A percentile compares a stretch with the other conserved stretches of the same genome.
phyloP scores from a whole-genome alignment of 2,329 filamentous ascomycete genomes.

The Lecanicillium sp. region DNA sequence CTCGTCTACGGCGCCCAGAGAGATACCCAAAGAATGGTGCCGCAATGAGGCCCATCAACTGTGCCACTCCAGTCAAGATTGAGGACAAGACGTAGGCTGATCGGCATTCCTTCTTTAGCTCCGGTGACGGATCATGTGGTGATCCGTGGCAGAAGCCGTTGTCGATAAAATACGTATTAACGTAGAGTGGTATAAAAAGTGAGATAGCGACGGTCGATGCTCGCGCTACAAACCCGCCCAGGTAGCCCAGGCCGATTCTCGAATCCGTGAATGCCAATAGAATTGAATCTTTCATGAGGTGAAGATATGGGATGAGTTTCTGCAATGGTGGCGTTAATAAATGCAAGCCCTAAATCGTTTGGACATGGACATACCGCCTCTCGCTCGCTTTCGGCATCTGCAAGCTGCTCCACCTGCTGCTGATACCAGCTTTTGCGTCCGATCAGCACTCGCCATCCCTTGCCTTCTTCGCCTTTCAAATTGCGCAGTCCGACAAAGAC shows the following conservation, averaged over 20 bases:
- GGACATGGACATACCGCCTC: slow-evolving; percentile 17
- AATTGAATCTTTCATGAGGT: slow-evolving; percentile 54
- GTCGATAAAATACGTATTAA: slow-evolving; percentile 82
- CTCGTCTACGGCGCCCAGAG: slow-evolving; percentile 56
- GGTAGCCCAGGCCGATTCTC: slow-evolving; percentile 77
- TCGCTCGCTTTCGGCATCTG: slow-evolving; percentile 12
- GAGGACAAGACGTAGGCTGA: slow-evolving; percentile 83
- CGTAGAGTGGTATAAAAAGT: slow-evolving; percentile 85
- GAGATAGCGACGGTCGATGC: slow-evolving; percentile 93
- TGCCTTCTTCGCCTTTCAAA: slow-evolving; percentile 65
- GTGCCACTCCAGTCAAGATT: slow-evolving; percentile 80
- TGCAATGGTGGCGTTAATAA: neutral
- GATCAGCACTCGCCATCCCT: slow-evolving; percentile 57
- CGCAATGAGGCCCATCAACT: slow-evolving; percentile 74
- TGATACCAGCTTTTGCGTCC: slow-evolving; percentile 24
- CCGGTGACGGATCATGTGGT: slow-evolving; percentile 54
- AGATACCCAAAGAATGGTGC: slow-evolving; percentile 84
- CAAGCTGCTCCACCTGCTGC: slow-evolving; percentile 12
- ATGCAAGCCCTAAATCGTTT: slow-evolving; percentile 9
- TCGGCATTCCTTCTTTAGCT: slow-evolving; percentile 78
- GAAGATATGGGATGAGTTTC: slow-evolving; percentile 45
- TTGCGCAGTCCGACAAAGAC: slow-evolving; percentile 71
- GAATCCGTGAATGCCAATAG: slow-evolving; percentile 65
- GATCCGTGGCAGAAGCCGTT: slow-evolving; percentile 69
- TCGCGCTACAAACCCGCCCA: slow-evolving; percentile 89